phyloP scores from a whole-genome alignment of 2,329 filamentous ascomycete species.

The Aspergillus brasiliensis region DNA sequence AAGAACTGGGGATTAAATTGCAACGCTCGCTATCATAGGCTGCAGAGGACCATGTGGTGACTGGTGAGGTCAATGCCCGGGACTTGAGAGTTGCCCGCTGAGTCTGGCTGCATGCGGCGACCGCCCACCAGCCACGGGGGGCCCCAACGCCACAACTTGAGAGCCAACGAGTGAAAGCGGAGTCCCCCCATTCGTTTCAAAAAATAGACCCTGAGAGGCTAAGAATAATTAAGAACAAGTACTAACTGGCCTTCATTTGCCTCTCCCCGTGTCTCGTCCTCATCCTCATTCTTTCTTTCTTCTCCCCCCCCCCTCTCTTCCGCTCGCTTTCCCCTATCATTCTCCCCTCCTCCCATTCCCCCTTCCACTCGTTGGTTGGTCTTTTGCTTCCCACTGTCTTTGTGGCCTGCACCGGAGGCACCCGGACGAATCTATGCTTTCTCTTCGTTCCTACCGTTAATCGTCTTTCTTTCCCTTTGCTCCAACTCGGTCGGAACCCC shows the following conservation, averaged over 20 bases:
- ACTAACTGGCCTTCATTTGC: conserved; percentile 2
- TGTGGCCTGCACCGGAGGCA: conserved; percentile 28
- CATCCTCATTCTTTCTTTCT: background rate
- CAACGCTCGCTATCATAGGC: background rate
- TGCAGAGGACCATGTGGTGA: background rate
- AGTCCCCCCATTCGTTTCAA: background rate
- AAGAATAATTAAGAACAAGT: background rate
- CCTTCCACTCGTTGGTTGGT: conserved; percentile 22
- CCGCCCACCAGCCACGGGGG: background rate
- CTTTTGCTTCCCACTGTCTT: conserved; percentile 19
- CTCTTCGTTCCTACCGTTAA: conserved; percentile 29
- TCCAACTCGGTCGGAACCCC: conserved; percentile 13
- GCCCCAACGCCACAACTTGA: background rate
- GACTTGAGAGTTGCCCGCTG: background rate
- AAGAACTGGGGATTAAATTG: background rate
- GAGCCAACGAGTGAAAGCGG: background rate
- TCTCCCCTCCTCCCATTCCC: conserved; percentile 4
- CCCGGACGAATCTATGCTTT: conserved; percentile 32
- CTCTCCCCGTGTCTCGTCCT: conserved; percentile 5
- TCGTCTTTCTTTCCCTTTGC: conserved; percentile 15
- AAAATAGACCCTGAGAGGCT: conserved; percentile 3
- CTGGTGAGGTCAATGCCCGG: background rate
- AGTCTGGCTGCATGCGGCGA: background rate
- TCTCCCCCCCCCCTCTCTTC: background rate
- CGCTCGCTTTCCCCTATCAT: background rate